Evolutionary conservation across 148 eudicot species (phyloP), one percentile per base, ranked within the genome.

Genomic region (Nyssa sinensis): DNA sequence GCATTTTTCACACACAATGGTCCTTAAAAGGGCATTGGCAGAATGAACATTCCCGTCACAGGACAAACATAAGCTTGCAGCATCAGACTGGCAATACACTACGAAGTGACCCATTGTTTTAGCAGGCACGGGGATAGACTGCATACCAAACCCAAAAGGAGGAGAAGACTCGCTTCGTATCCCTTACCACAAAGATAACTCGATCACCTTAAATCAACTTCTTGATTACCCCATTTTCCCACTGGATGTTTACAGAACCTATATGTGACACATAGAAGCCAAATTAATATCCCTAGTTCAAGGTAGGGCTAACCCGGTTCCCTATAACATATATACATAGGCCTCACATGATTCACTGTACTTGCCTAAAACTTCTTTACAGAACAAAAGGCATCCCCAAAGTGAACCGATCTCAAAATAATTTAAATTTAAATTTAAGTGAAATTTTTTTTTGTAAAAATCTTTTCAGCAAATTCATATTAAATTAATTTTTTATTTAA

Each of bases 21-120:
- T 80, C 65, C 88, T 78, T 1, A 86, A 85, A 59, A 85, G 88
- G 64, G 86, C 84, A 73, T 85, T 85, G 53, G 88, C 88, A 65
- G 88, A 82, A 72, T 85, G 88, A 78, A 85, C 86, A 70, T 83
- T 85, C 16, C 82, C 78, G 79, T 85, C 88, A 74, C 88, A 85
- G 25, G 88, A 82, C 78, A 85, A 75, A 70, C 88, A 85, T 74
- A 85, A 75, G 57, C 71, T 82, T 37, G 88, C 88, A 61, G 80
- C 63, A 74, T 85, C 88, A 49, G 88, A 85, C 31, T 83, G 82
- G 75, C 88, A 85, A 70, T 85, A 83, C 67, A 85, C 86, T 82
- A 83, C 77, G 19, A 84, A 78, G 51, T 44, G 19, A 44, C 51
- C 51, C 51, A 44, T 44, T 12, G n/a, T 13, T 44, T 13, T 19